phyloP scores from a whole-genome alignment of 1,284 basidiomycete genomes.

The Sporisorium graminicola region DNA sequence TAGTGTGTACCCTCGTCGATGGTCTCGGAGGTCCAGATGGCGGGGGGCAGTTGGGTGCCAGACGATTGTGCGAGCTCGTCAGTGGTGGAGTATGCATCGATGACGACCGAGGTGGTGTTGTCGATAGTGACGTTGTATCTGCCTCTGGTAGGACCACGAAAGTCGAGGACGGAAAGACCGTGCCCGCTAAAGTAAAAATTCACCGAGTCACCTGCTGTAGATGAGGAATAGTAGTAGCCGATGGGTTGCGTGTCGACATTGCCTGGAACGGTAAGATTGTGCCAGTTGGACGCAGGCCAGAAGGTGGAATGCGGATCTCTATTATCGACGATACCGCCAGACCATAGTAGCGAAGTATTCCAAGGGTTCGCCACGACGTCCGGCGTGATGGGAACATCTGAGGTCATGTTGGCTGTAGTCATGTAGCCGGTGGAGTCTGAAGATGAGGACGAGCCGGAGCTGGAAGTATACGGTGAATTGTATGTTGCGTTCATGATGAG shows the following conservation, averaged over 20 bases:
- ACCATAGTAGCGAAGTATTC: conserved; percentile 48
- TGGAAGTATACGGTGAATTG: background rate
- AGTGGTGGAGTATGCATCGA: conserved; percentile 30
- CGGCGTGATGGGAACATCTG: conserved; percentile 10
- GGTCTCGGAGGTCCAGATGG: conserved; percentile 41
- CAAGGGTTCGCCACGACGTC: conserved; percentile 48
- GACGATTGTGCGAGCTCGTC: conserved; percentile 25
- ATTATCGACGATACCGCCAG: conserved; percentile 34
- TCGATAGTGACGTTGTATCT: conserved; percentile 43
- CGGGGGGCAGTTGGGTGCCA: conserved; percentile 25
- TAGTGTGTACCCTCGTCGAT: conserved; percentile 29
- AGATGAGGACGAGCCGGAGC: background rate
- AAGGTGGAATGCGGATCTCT: conserved; percentile 42
- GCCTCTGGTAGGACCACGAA: conserved; percentile 26
- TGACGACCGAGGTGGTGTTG: conserved; percentile 19
- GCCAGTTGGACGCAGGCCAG: conserved; percentile 23
- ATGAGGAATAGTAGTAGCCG: conserved; percentile 35
- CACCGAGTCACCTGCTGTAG: conserved; percentile 24
- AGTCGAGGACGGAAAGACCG: conserved; percentile 45
- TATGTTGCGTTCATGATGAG: conserved; percentile 7
- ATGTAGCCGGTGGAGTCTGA: background rate
- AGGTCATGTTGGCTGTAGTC: background rate
- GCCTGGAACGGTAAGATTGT: conserved; percentile 20
- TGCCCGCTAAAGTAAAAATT: conserved; percentile 39
- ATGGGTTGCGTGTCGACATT: conserved; percentile 39